Percentiles rank a stretch among this genome's conserved stretches.
These are phyloP conservation scores for Fonsecaea pedrosoi DNA, from an alignment of 2,329 filamentous ascomycete species.

Conservation along the genomic window DNA sequence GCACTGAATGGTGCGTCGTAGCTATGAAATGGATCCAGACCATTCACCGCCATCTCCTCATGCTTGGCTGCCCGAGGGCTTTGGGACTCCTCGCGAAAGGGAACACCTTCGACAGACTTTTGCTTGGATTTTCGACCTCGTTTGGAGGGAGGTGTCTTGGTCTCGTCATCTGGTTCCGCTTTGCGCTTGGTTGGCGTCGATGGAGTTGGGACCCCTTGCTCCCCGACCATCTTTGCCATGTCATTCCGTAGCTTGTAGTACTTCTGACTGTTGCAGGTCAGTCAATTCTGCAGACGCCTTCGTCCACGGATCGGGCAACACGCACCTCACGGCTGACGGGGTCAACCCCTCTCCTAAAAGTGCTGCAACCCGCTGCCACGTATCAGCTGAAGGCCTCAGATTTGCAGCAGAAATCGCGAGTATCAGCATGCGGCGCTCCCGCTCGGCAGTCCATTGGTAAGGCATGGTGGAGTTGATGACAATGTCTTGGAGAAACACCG, in stretches of 20 bases:
- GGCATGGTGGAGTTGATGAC: conserved; percentile 22
- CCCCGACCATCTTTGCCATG: conserved; percentile 23
- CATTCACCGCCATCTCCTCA: conserved; percentile 17
- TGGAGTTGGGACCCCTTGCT: conserved; percentile 19
- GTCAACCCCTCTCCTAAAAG: conserved; percentile 36
- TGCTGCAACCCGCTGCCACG: conserved; percentile 38
- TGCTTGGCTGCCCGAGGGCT: conserved; percentile 24
- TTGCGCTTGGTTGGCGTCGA: conserved; percentile 35
- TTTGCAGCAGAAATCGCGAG: conserved; percentile 33
- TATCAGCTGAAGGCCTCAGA: conserved; percentile 34
- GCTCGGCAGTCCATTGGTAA: conserved; percentile 34
- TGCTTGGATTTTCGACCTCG: conserved; percentile 22
- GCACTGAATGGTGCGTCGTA: conserved; percentile 18
- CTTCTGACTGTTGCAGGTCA: conserved; percentile 35
- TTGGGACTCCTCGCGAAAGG: conserved; percentile 24
- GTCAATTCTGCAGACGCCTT: conserved; percentile 8
- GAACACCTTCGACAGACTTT: conserved; percentile 28
- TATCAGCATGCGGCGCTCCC: conserved; percentile 35
- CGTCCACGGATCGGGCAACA: not conserved
- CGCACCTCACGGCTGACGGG: conserved; percentile 37
- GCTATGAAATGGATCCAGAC: conserved; percentile 14
- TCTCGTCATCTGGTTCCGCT: conserved; percentile 24
- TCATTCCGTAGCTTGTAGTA: conserved; percentile 40
- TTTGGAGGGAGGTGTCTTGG: conserved; percentile 29
- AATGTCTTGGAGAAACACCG: not conserved